phyloP scores from a whole-genome alignment of 495 filamentous ascomycete species.

The Hypoxylon intermedium region DNA sequence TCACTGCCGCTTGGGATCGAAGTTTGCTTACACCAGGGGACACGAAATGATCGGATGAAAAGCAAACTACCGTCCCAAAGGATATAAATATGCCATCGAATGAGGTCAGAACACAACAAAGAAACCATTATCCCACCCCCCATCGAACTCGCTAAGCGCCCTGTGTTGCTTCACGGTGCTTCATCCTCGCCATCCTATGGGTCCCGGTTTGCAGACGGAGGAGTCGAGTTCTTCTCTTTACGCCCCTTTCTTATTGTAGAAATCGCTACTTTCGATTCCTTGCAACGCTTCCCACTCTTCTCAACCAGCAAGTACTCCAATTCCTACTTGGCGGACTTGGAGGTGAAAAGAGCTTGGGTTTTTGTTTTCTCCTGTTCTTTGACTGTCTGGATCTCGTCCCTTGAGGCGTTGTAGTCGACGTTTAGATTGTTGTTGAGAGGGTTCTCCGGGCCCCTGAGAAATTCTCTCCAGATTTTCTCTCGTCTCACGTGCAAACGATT shows the following conservation, averaged over 20 bases:
- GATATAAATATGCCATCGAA: background rate
- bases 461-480: conserved; percentile 83
- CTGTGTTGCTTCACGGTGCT: background rate
- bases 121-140: background rate
- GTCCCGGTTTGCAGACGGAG: background rate
- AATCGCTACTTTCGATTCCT: background rate
- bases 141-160: background rate
- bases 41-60: background rate
- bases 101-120: background rate
- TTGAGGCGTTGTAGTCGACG: conserved; percentile 74
- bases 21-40: background rate
- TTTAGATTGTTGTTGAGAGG: conserved; percentile 81
- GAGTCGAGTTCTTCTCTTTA: background rate
- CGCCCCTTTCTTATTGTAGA: background rate
- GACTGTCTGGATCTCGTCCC: conserved; percentile 76
- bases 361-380: conserved; percentile 72
- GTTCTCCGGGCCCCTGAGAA: conserved; percentile 89
- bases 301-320: conserved; percentile 5
- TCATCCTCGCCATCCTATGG: background rate
- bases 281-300: background rate
- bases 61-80: background rate
- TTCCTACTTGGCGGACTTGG: conserved; percentile 17
- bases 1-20: background rate
- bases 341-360: conserved; percentile 61
- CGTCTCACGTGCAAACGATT: conserved; percentile 80